Evolutionary conservation across 805 yeast species (phyloP).

Genomic region (Saccharomyces mikatae): DNA sequence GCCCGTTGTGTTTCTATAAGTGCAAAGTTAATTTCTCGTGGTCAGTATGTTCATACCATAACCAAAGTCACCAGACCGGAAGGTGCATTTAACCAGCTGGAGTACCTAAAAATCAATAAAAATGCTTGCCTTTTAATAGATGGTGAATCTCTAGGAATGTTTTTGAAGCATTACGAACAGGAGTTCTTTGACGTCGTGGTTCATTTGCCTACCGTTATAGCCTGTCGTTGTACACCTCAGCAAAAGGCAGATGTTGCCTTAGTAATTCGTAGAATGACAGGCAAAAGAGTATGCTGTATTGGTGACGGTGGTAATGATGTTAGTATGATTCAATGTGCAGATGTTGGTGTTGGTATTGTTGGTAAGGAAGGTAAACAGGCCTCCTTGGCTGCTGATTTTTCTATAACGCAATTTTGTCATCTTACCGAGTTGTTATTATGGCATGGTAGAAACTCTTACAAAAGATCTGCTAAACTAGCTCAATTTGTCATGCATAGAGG

Average conservation of each 20-base stretch:
- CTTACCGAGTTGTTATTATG: conserved; percentile 79
- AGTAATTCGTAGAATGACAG: conserved; percentile 68
- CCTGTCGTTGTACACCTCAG: conserved; percentile 97
- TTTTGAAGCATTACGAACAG: conserved; percentile 49
- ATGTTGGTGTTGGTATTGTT: conserved; percentile 97
- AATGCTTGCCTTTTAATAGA: conserved; percentile 71
- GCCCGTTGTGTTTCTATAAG: conserved; percentile 97
- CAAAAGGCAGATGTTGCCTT: conserved; percentile 94
- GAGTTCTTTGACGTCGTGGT: conserved; percentile 77
- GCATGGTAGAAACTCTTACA: conserved; percentile 98
- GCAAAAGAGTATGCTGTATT: conserved; percentile 89
- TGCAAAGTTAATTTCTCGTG: conserved; percentile 84
- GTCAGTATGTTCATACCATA: conserved; percentile 85
- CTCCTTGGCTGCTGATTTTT: conserved; percentile 92
- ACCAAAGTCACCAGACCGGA: conserved; percentile 54
- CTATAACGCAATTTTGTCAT: conserved; percentile 85
- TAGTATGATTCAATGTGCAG: conserved; percentile 97
- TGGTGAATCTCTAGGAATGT: conserved; percentile 80
- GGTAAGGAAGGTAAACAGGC: conserved; percentile 99
- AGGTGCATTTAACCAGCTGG: conserved; percentile 67
- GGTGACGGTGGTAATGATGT: conserved; percentile 99
- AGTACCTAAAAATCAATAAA: conserved; percentile 53
- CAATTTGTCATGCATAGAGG: conserved; percentile 98
- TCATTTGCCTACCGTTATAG: conserved; percentile 85
- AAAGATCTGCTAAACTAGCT: conserved; percentile 87